A percentile compares a stretch with the other conserved stretches of the same genome.
These are phyloP conservation scores for Hyaloperonospora brassicae DNA, from an alignment of 352 stramenopile species.

Conservation along the genomic window DNA sequence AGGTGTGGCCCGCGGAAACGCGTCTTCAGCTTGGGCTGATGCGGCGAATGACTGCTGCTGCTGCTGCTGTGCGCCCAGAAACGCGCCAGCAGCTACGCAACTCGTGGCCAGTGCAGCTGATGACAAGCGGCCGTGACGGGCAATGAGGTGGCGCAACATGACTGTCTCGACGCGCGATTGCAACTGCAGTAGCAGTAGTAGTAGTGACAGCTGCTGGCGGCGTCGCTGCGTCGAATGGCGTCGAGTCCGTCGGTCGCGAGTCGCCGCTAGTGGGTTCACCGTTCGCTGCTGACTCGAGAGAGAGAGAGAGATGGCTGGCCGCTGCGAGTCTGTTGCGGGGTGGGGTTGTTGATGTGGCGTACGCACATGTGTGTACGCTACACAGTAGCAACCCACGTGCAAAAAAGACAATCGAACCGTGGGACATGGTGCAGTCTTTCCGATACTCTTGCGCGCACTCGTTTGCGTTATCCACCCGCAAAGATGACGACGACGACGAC, in stretches of 20 bases:
- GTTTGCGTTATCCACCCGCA: no score
- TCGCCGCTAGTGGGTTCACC: no score
- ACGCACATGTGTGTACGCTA: not conserved
- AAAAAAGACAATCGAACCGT: no score
- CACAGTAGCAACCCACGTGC: no score
- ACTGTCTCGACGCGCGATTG: not conserved
- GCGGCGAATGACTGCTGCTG: conserved; percentile 21
- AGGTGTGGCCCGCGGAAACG: conserved; percentile 43
- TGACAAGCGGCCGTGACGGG: conserved; percentile 41
- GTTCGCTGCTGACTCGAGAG: no score
- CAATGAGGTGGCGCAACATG: conserved; percentile 71
- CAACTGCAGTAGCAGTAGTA: conserved; percentile 1
- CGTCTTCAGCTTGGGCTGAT: conserved; percentile 40
- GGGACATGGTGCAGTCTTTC: no score
- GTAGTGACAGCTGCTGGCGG: conserved; percentile 19
- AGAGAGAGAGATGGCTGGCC: no score
- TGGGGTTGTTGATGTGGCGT: not conserved
- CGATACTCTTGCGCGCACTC: no score
- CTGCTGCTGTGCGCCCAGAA: conserved; percentile 29
- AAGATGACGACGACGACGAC: conserved; percentile 10
- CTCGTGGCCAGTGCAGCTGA: conserved; percentile 42
- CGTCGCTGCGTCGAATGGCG: not conserved
- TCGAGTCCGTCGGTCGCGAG: not conserved
- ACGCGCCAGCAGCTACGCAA: conserved; percentile 35
- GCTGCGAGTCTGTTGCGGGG: no score